These are phyloP conservation scores for Solanum lycopersicoides DNA, from an alignment of 257 asterid genomes.

Conservation along the genomic window DNA sequence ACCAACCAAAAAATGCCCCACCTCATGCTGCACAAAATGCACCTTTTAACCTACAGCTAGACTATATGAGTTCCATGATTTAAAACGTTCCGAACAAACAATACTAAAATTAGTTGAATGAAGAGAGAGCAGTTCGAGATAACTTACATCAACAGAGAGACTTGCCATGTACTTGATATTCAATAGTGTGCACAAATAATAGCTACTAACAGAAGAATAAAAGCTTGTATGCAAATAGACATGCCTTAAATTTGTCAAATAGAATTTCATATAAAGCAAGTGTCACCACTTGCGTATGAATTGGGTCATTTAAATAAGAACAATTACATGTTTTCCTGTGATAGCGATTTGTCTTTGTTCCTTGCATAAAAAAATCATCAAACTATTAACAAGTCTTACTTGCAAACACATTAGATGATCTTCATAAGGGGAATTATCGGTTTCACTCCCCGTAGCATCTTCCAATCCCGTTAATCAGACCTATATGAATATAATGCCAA, in stretches of 20 bases:
- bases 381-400: conserved; percentile 24
- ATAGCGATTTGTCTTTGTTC: neutral
- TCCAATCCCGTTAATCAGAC: conserved; percentile 14
- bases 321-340: neutral
- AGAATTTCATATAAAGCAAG: neutral
- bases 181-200: neutral
- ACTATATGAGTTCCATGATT: neutral
- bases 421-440: conserved; percentile 16
- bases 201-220: neutral
- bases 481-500: conserved; percentile 12
- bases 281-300: neutral
- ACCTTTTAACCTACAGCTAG: neutral
- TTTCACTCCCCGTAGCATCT: conserved; percentile 9
- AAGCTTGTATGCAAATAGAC: neutral
- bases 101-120: neutral
- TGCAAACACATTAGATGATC: conserved; percentile 45
- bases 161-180: neutral
- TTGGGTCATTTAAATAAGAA: neutral
- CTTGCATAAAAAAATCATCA: neutral
- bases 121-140: neutral
- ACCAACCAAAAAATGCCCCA: conserved; percentile 71
- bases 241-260: neutral
- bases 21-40: conserved; percentile 56
- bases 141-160: neutral
- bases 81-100: neutral